Evolutionary conservation across 2,329 filamentous ascomycete species (phyloP).

Genomic region (Amylocarpus encephaloides): DNA sequence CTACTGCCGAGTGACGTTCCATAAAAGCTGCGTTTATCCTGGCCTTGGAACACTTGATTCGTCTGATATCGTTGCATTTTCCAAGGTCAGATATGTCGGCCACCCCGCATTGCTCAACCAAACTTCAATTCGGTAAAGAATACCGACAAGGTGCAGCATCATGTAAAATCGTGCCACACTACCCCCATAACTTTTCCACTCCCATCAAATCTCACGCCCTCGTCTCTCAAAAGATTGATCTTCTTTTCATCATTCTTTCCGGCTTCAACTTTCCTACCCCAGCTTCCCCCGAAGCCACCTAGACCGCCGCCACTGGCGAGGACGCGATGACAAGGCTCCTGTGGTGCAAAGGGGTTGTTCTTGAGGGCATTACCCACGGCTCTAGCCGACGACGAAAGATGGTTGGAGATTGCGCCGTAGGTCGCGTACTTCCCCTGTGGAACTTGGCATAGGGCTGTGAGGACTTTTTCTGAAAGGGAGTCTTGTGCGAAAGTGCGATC

Average conservation of each 20-base stretch:
- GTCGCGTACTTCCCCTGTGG: conserved; percentile 70
- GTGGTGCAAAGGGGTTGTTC: conserved; percentile 74
- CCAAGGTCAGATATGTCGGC: too few relatives aligned
- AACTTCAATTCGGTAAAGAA: too few relatives aligned
- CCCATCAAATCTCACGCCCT: conserved; percentile 59
- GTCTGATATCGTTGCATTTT: too few relatives aligned
- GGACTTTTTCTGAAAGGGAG: conserved; percentile 59
- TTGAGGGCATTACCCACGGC: conserved; percentile 74
- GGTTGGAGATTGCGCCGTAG: conserved; percentile 64
- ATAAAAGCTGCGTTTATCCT: too few relatives aligned
- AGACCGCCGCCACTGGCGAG: conserved; percentile 66
- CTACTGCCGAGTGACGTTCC: too few relatives aligned
- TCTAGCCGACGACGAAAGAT: conserved; percentile 64
- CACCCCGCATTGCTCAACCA: too few relatives aligned
- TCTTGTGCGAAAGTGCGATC: conserved; percentile 29
- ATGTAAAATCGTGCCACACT: conserved; percentile 22
- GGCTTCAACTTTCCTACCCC: conserved; percentile 54
- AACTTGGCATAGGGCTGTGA: conserved; percentile 68
- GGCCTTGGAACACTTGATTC: too few relatives aligned
- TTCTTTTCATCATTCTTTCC: conserved; percentile 60
- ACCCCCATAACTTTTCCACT: conserved; percentile 52
- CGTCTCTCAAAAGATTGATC: conserved; percentile 46
- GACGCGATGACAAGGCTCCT: conserved; percentile 76
- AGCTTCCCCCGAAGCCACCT: conserved; percentile 62
- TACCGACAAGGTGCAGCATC: neutral